A percentile compares a stretch with the other conserved stretches of the same genome.
phyloP scores from a whole-genome alignment of 2,329 filamentous ascomycete genomes.

The Dactylonectria macrodidyma region DNA sequence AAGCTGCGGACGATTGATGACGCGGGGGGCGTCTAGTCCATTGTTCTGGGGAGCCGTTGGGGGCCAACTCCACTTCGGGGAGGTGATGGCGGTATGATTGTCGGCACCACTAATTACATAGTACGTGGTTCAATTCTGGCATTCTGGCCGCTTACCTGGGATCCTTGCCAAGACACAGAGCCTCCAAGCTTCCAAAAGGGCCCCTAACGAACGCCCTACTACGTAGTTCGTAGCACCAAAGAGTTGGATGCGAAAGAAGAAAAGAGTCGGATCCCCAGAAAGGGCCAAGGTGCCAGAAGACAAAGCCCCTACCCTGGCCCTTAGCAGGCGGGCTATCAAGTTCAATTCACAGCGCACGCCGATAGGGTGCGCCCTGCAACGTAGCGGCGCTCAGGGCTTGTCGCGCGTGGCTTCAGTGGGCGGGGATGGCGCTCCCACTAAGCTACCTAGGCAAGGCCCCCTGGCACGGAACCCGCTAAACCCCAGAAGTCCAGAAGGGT shows the following conservation, averaged over 20 bases:
- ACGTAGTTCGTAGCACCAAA: background rate
- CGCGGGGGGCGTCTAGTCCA: background rate
- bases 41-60: too few species aligned
- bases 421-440: background rate
- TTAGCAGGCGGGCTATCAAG: background rate
- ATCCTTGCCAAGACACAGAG: conserved; percentile 11
- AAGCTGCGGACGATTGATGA: background rate
- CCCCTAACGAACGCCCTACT: conserved; percentile 4
- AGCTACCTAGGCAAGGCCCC: conserved; percentile 3
- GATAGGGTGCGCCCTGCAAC: background rate
- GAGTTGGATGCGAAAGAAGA: background rate
- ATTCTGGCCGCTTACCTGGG: background rate
- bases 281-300: background rate
- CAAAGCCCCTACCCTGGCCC: background rate
- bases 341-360: background rate
- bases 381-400: background rate
- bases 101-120: background rate
- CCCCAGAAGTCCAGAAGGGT: conserved; percentile 31
- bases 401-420: background rate
- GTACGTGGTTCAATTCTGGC: too few species aligned
- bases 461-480: conserved; percentile 34
- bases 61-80: too few species aligned
- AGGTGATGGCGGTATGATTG: too few species aligned
- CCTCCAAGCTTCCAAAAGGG: conserved; percentile 10
- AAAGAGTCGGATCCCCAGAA: background rate